A percentile compares a stretch with the other conserved stretches of the same genome.
Evolutionary conservation across 805 yeast species (phyloP).

Genomic region (Starmerella vaccinii): DNA sequence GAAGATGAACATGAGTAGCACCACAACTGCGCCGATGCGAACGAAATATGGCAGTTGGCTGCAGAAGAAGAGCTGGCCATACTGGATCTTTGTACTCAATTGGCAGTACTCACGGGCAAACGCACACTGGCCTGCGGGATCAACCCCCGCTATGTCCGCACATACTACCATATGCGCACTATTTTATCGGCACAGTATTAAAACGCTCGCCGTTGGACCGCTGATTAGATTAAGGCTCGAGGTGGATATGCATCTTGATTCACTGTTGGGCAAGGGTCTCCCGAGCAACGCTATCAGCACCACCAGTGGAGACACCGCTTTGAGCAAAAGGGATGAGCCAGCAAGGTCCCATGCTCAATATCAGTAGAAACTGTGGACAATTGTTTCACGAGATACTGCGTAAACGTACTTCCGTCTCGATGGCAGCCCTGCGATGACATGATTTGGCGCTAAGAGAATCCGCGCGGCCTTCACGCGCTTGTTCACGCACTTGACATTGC

Average conservation of each 20-base stretch:
- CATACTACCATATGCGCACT: neutral
- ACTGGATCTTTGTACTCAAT: conserved; percentile 8
- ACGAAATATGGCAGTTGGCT: neutral
- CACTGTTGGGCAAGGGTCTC: neutral
- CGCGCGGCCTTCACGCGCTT: too few species aligned
- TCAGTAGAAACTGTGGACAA: too few species aligned
- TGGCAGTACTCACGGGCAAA: conserved; percentile 10
- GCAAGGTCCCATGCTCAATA: too few species aligned
- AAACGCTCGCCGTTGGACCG: neutral
- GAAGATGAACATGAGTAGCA: conserved; percentile 39
- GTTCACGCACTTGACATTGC: too few species aligned
- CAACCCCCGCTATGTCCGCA: conserved; percentile 1
- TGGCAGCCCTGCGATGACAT: too few species aligned
- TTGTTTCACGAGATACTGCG: too few species aligned
- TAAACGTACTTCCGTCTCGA: too few species aligned
- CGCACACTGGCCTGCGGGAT: conserved; percentile 11
- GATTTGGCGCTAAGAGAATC: too few species aligned
- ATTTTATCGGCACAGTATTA: neutral
- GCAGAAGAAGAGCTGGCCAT: conserved; percentile 12
- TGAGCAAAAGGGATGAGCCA: too few species aligned
- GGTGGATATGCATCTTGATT: neutral
- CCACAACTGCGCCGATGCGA: neutral
- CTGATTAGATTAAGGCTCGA: neutral
- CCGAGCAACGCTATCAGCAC: neutral
- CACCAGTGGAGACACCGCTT: too few species aligned